Conservation (phyloP, 352 stramenopile genomes). For the Globisporangium perplexum region DNA sequence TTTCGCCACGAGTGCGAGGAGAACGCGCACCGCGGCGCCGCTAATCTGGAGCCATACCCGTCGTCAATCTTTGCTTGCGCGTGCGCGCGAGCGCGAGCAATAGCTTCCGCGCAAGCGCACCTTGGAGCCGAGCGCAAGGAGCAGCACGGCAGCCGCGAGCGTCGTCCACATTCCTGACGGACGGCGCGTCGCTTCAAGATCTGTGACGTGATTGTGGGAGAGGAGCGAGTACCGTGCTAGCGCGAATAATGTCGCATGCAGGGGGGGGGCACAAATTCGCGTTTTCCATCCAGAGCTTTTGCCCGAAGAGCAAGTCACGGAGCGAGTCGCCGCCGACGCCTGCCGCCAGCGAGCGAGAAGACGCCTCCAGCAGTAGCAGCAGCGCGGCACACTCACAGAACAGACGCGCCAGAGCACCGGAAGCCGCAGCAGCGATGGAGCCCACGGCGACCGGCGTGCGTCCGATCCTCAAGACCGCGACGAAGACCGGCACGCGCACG, state of each 20-base stretch:
- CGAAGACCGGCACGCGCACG: conserved; percentile 12
- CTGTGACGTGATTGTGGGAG: background rate
- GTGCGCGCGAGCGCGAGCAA: too few species aligned
- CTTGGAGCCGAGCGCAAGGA: conserved; percentile 10
- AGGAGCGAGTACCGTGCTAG: background rate
- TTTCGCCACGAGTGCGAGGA: conserved; percentile 7
- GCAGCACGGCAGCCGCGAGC: conserved; percentile 1
- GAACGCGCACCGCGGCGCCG: background rate
- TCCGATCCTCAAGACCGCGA: conserved; percentile 57
- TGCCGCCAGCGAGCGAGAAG: too few species aligned
- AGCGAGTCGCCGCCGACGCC: too few species aligned
- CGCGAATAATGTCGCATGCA: background rate
- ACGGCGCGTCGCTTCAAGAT: conserved; percentile 8
- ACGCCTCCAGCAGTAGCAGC: background rate
- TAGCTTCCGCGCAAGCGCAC: background rate
- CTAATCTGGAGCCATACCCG: conserved; percentile 2
- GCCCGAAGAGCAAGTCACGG: too few species aligned
- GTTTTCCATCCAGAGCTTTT: background rate
- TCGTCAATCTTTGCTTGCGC: background rate
- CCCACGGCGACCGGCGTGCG: conserved; percentile 18
- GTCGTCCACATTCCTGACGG: background rate
- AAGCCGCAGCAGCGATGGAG: background rate
- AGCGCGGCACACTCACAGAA: background rate
- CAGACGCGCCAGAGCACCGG: too few species aligned
- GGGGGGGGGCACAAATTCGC: background rate